Conservation (phyloP, 1,284 basidiomycete genomes). For the Hymenochaete sp. region DNA sequence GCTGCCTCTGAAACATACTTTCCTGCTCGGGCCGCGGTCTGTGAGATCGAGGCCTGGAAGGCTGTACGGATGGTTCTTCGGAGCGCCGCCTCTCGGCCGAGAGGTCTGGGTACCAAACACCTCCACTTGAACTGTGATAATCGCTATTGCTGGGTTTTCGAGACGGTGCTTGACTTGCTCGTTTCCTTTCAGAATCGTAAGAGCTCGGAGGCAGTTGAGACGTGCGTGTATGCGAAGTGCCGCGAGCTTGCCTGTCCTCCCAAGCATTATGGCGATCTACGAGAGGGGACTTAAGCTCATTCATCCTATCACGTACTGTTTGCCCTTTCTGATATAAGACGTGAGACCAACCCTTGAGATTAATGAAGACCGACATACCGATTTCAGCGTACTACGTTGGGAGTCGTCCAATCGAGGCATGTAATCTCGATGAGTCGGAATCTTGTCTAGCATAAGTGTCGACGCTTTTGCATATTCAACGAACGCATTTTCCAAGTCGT, state of each 20-base stretch:
- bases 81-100: conserved; percentile 18
- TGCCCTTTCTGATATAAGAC: conserved; percentile 21
- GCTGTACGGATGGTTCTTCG: conserved; percentile 24
- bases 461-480: conserved; percentile 34
- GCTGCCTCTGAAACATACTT: conserved; percentile 39
- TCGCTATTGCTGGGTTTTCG: conserved; percentile 10
- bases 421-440: conserved; percentile 34
- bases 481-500: conserved; percentile 27
- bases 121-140: conserved; percentile 18
- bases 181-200: conserved; percentile 2
- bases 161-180: conserved; percentile 1
- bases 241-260: conserved; percentile 15
- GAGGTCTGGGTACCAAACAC: conserved; percentile 16
- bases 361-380: conserved; percentile 25
- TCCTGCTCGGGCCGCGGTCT: conserved; percentile 34
- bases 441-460: conserved; percentile 35
- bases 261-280: conserved; percentile 21
- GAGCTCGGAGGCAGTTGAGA: conserved; percentile 1
- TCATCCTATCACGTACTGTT: conserved; percentile 21
- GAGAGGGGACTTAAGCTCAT: conserved; percentile 19
- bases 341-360: conserved; percentile 2
- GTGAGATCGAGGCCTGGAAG: conserved; percentile 22
- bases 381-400: conserved; percentile 32
- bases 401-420: conserved; percentile 26
- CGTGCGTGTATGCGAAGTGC: conserved; percentile 4